These are phyloP conservation scores for Dryas integrifolia DNA, from an alignment of 331 rosid species.

Conservation along the genomic window DNA sequence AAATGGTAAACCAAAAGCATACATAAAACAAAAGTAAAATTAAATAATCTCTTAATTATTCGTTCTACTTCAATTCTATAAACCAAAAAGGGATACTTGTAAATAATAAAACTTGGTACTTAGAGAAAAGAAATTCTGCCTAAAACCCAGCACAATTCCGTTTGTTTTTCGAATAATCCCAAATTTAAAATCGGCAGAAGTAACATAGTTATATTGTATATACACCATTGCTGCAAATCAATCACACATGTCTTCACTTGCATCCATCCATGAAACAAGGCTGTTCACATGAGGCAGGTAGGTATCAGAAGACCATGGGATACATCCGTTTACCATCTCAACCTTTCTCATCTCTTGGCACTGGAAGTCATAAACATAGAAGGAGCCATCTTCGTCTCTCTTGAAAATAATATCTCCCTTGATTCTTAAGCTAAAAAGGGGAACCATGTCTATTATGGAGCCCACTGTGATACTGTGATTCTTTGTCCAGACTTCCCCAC, in stretches of 20 bases:
- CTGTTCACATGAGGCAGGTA: conserved; percentile 46
- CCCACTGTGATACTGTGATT: conserved; percentile 39
- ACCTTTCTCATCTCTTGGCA: conserved; percentile 32
- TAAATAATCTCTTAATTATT: too few species aligned
- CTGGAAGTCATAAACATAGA: conserved; percentile 40
- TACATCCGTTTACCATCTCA: neutral
- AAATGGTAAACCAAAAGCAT: too few species aligned
- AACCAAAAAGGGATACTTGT: too few species aligned
- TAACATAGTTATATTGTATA: neutral
- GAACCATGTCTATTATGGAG: conserved; percentile 42
- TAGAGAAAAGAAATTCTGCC: too few species aligned
- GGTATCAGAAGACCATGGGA: neutral
- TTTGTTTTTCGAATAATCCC: too few species aligned
- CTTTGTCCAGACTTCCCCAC: conserved; percentile 45
- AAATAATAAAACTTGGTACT: too few species aligned
- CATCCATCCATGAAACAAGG: conserved; percentile 42
- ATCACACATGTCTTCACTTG: conserved; percentile 1
- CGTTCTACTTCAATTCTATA: too few species aligned
- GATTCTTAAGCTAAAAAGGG: conserved; percentile 38
- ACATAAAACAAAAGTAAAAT: too few species aligned
- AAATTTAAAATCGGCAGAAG: too few species aligned
- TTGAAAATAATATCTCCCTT: conserved; percentile 42
- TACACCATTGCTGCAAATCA: neutral
- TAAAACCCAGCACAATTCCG: too few species aligned
- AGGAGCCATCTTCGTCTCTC: conserved; percentile 34